Conservation (phyloP, 495 filamentous ascomycete species). For the Neurospora pannonica region DNA sequence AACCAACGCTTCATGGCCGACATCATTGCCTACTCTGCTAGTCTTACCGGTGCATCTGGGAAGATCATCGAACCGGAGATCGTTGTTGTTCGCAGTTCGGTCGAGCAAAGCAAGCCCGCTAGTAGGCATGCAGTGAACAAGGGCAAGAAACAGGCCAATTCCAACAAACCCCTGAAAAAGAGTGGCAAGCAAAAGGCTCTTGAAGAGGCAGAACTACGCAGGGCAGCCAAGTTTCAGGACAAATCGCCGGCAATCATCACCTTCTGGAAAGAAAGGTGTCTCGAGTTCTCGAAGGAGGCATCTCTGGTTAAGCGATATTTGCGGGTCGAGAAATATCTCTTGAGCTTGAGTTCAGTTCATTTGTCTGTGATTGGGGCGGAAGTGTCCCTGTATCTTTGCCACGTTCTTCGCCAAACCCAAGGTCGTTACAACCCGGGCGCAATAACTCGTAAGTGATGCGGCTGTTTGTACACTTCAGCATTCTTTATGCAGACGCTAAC, state of each 20-base stretch:
- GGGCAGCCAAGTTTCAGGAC: constrained; percentile 15
- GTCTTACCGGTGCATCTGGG: constrained; percentile 55
- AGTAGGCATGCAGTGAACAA: constrained; percentile 12
- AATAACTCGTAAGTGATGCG: background rate
- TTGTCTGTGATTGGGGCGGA: constrained; percentile 30
- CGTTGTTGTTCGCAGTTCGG: constrained; percentile 34
- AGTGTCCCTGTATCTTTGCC: constrained; percentile 36
- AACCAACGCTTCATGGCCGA: constrained; percentile 51
- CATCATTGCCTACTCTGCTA: constrained; percentile 59
- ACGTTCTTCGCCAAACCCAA: constrained; percentile 26
- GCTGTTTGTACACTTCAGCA: background rate
- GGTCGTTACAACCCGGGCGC: background rate
- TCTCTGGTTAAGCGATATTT: constrained; percentile 29
- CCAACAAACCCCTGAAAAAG: constrained; percentile 15
- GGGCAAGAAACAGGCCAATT: constrained; percentile 17
- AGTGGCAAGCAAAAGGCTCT: constrained; percentile 16
- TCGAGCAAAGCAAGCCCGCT: constrained; percentile 13
- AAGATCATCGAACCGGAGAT: constrained; percentile 54
- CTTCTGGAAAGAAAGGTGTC: constrained; percentile 13
- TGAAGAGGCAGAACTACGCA: constrained; percentile 14
- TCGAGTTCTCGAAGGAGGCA: constrained; percentile 21
- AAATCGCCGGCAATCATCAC: constrained; percentile 5
- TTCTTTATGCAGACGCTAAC: background rate
- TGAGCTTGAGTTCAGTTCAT: constrained; percentile 18
- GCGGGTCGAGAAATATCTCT: constrained; percentile 36